Evolutionary conservation across 495 filamentous ascomycete species (phyloP), one percentile per base, ranked within the genome.

Genomic region (Penicillium arizonense): DNA sequence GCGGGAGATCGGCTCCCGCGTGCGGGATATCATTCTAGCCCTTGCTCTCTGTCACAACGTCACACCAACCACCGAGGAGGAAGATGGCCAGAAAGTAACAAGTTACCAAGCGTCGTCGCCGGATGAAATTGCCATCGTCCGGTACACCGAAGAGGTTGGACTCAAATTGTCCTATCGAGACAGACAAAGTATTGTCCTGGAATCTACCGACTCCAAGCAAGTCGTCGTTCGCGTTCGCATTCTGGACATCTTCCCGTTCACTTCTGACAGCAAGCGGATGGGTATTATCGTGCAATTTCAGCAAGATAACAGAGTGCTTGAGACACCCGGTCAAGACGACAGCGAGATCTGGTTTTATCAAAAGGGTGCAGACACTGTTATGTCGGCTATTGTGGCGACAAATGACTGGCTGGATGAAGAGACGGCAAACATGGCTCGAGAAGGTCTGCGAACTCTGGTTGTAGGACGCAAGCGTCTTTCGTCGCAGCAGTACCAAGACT

Each of bases 371-470:
- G 95, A 99, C 65, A 97, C 95, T 0, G 91, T 97, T 39, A 99
- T 99, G 95, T 78, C 84, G 13, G 80, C 87, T 11, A 97, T 99
- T 55, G 95, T 99, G 24, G 88, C 86, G 12, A 81, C 90, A 11
- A 97, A 97, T 63, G 94, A 97, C 75, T 99, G 95, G 95, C 82
- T 99, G 3, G 95, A 97, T 51, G 95, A 99, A 62, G 95, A 99
- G 66, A 97, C 93, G 2, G 89, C 90, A 3, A 99, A 99, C 61
- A 97, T 99, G 95, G 95, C 95, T 3, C 83, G 95, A 16, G 95
- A 99, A 74, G 95, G 95, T 20, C 75, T 99, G 43, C 85, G 95
- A 16, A 99, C 95, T 5, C 80, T 99, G 8, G 95, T 99, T 9
- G 86, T 99, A 13, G 95, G 95, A 34, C 77, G 95, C 38, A 96